Percentiles rank a stretch among this genome's conserved stretches.
phyloP scores from a whole-genome alignment of 2,329 filamentous ascomycete species.

The Penicillium polonicum region DNA sequence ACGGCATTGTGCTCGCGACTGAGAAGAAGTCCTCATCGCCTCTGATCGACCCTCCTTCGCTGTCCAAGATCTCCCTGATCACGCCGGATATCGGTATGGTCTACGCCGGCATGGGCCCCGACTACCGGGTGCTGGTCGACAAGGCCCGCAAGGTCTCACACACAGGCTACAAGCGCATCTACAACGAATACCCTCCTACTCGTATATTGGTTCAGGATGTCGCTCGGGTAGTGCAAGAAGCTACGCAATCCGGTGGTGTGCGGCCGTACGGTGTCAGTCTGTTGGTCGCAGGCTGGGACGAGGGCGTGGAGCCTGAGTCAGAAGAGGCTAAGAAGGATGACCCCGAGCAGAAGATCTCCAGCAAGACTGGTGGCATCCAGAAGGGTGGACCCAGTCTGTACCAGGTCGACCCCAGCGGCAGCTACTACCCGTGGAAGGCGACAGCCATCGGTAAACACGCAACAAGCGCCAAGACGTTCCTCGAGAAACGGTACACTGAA shows the following conservation, averaged over 20 bases:
- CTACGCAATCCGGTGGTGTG: slow-evolving; percentile 96
- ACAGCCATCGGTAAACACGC: slow-evolving; percentile 99
- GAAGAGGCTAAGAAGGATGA: slow-evolving; percentile 59
- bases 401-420: slow-evolving; percentile 97
- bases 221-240: slow-evolving; percentile 96
- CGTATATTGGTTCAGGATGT: slow-evolving; percentile 99
- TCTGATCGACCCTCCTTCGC: slow-evolving; percentile 89
- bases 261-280: slow-evolving; percentile 94
- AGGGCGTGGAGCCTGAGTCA: slow-evolving; percentile 85
- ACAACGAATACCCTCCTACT: slow-evolving; percentile 99
- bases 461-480: slow-evolving; percentile 96
- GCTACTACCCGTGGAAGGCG: slow-evolving; percentile 99
- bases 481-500: slow-evolving; percentile 98
- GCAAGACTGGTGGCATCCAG: slow-evolving; percentile 91
- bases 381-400: slow-evolving; percentile 97
- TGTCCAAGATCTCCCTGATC: slow-evolving; percentile 96
- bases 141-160: slow-evolving; percentile 97
- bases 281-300: slow-evolving; percentile 95
- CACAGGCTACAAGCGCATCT: slow-evolving; percentile 98
- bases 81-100: slow-evolving; percentile 99
- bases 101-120: slow-evolving; percentile 97
- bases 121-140: slow-evolving; percentile 96
- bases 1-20: slow-evolving; percentile 96
- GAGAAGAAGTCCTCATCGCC: slow-evolving; percentile 99
- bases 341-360: slow-evolving; percentile 64